Conservation (phyloP, 805 yeast genomes). For the Barnettozyma vustinii region DNA sequence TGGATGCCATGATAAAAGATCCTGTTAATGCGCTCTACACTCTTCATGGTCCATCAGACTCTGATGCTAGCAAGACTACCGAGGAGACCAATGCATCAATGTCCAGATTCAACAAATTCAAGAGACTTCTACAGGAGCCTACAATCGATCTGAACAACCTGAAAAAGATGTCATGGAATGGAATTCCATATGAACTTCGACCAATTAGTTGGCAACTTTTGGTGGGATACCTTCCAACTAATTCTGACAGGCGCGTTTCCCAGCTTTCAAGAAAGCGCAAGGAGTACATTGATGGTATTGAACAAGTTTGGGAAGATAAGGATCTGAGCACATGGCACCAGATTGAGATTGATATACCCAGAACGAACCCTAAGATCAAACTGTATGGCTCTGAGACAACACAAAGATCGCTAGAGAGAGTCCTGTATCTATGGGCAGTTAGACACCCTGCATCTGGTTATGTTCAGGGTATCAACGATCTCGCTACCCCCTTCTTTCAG, state of each 20-base stretch:
- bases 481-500: conserved; percentile 89
- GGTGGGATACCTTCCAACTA: conserved; percentile 86
- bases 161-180: conserved; percentile 86
- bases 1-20: conserved; percentile 22
- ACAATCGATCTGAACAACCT: conserved; percentile 62
- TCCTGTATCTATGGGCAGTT: conserved; percentile 89
- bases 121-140: conserved; percentile 46
- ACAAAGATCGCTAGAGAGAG: conserved; percentile 73
- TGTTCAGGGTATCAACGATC: conserved; percentile 95
- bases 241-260: conserved; percentile 64
- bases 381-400: conserved; percentile 65
- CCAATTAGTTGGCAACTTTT: conserved; percentile 86
- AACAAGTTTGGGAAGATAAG: conserved; percentile 51
- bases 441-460: conserved; percentile 97
- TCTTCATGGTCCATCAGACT: conserved; percentile 37
- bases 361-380: conserved; percentile 83
- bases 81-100: conserved; percentile 55
- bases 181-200: conserved; percentile 77
- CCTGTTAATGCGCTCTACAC: conserved; percentile 33
- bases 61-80: conserved; percentile 39
- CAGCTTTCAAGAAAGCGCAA: conserved; percentile 75
- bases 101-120: conserved; percentile 62
- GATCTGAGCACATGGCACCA: conserved; percentile 91
- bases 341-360: conserved; percentile 87
- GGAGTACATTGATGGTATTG: conserved; percentile 75